Base-by-base conservation (phyloP, 2,329 filamentous ascomycete species). In the Talaromyces pinophilus region DNA sequence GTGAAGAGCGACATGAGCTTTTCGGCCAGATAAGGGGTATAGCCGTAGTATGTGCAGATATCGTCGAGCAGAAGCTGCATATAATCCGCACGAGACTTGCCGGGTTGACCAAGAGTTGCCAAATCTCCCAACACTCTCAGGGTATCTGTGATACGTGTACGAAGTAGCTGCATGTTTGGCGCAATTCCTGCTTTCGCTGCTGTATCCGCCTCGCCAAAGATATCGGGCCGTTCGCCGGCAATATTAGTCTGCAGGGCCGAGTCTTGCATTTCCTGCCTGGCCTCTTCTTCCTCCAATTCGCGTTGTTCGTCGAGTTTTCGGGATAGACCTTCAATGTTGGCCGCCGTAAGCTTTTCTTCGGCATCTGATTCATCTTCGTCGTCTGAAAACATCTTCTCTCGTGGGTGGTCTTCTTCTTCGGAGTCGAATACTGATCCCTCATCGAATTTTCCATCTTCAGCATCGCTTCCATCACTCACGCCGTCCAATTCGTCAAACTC, bases 1-100 rank as follows among this genome's bases (percentile, higher is more conserved):
- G 93, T 88, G 81, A 99, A 98, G 6, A 99, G 88, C 75, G 90
- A 90, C 82, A 93, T 93, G 17, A 99, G 88, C 84, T 98, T 99
- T 80, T 97, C 92, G 4, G 93, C 95, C n/a, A 99, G 86, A 81
- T 90, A 98, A 44, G 90, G 88, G 3, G 92, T 96, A 83, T 99
- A 99, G 67, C 94, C 93, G 77, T 99, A 99, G 84, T 99, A 99
- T 65, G 90, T 88, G 82, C 93, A 97, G 67, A 98, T 91, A 75
- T 99, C 95, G 80, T 92, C 91, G 68, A 98, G 81, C 64, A 99
- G 84, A 78, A 96, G 91, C 25, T 88, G 84, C 15, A 91, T 92
- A 79, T 99, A 98, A 76, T 98, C 95, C 62, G 90, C 87, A 72
- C 95, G 87, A 65, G 92, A 96, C 71, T 92, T 88, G 35, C 89